phyloP scores from a whole-genome alignment of 352 stramenopile species.

The Phytophthora megakarya region DNA sequence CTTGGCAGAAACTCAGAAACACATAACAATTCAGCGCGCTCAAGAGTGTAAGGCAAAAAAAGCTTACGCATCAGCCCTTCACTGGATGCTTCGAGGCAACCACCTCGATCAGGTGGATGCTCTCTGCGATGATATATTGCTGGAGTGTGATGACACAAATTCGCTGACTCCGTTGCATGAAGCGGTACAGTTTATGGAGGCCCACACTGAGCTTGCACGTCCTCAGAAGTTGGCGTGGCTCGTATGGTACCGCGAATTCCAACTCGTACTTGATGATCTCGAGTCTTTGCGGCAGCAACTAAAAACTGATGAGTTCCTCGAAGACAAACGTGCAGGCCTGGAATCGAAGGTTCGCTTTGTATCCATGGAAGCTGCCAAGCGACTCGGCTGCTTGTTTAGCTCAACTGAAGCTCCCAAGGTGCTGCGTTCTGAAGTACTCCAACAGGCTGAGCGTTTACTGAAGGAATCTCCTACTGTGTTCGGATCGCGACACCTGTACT shows the following conservation, averaged over 20 bases:
- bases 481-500: constrained; percentile 58
- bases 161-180: constrained; percentile 60
- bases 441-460: constrained; percentile 59
- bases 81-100: constrained; percentile 68
- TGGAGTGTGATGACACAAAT: constrained; percentile 44
- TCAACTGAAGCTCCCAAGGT: constrained; percentile 46
- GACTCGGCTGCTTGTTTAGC: constrained; percentile 56
- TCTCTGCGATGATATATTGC: constrained; percentile 60
- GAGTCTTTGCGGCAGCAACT: constrained; percentile 47
- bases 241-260: constrained; percentile 70
- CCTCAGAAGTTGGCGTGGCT: constrained; percentile 65
- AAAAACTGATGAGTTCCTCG: constrained; percentile 16
- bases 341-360: constrained; percentile 61
- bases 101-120: constrained; percentile 62
- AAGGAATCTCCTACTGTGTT: constrained; percentile 55
- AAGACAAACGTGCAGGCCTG: constrained; percentile 34
- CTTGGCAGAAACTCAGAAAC: constrained; percentile 38
- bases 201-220: constrained; percentile 43
- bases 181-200: constrained; percentile 74
- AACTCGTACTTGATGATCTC: constrained; percentile 70
- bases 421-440: constrained; percentile 50
- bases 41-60: constrained; percentile 45
- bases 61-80: constrained; percentile 51
- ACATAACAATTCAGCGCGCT: constrained; percentile 49
- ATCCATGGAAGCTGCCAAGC: constrained; percentile 63